Evolutionary conservation across 805 yeast genomes (phyloP).

Genomic region (Schizosaccharomyces lindneri): DNA sequence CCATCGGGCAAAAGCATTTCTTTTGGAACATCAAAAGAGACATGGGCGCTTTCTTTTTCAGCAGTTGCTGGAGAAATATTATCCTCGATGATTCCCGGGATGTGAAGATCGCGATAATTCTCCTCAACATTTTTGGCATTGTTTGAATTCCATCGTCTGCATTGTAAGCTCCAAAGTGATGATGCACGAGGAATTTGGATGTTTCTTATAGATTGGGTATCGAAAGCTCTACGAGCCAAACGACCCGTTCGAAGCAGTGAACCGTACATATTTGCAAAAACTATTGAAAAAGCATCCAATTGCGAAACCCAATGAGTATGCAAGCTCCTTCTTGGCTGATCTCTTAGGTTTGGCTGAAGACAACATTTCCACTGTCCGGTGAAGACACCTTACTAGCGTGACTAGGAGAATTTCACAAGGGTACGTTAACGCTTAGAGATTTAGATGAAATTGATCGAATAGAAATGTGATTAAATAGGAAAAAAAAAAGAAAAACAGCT

Average conservation of each 20-base stretch:
- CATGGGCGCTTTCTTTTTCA: not conserved
- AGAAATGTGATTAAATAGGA: too few relatives aligned
- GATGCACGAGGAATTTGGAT: not conserved
- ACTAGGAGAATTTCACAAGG: too few relatives aligned
- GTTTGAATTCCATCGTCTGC: not conserved
- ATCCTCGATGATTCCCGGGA: not conserved
- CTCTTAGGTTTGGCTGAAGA: not conserved
- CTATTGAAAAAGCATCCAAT: not conserved
- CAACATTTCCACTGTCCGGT: too few relatives aligned
- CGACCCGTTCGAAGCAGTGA: not conserved
- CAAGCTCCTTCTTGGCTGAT: not conserved
- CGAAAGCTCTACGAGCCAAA: not conserved
- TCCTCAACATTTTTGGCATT: not conserved
- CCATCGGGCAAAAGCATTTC: slow-evolving; percentile 17
- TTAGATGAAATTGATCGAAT: too few relatives aligned
- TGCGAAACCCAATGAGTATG: not conserved
- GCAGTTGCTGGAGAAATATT: not conserved
- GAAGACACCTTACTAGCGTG: too few relatives aligned
- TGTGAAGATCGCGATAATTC: not conserved
- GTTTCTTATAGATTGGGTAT: not conserved
- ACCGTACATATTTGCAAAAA: not conserved
- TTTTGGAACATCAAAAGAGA: slow-evolving; percentile 3
- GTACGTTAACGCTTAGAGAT: too few relatives aligned
- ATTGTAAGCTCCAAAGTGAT: not conserved
- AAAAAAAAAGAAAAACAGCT: too few relatives aligned